Evolutionary conservation across 2,329 filamentous ascomycete species (phyloP), one percentile per base, ranked within the genome.

Genomic region (Emericellopsis cladophorae): DNA sequence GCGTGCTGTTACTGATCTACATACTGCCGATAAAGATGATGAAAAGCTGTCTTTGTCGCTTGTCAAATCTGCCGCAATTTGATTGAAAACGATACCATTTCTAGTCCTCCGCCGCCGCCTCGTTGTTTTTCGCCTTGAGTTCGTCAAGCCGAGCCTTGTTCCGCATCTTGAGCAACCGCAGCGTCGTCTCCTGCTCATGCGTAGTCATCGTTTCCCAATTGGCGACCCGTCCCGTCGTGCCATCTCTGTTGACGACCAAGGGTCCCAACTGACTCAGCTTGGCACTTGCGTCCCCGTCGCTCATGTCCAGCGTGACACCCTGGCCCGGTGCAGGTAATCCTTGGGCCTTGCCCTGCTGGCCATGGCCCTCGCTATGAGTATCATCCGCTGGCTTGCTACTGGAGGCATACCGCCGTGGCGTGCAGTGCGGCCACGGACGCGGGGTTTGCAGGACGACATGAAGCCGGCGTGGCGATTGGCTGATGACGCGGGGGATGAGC

Each of bases 201-300:
- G 76, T 74, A 2, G 73, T 72, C 83, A 88, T 86, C 47, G 78
- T 64, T 8, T 63, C 66, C 83, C 83, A 89, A 57, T 89, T 88
- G 31, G 70, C 61, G 50, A 89, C 83, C 29, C 82, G 71, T 42
- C 77, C 78, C 49, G 87, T 58, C 8, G 79, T 79, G 16, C 84
- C 84, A 57, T 89, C 80, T 45, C 67, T 64, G 56, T 86, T 83
- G 41, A 88, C 77, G 1, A 89, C 81, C 50, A 88, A 66, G 2
- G 84, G 84, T 0, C 84, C 83, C 21, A 88, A 63, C 45, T 76
- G 70, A 52, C 85, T 80, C 8, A 88, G 70, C 39, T 70, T 74
- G 35, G 83, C 67, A 15, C 57, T 55, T 9, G 55, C 44, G 16
- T 47, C 51, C 26, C 21, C 31, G 35, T 52, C 51, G 37, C 54